Evolutionary conservation across 2,329 filamentous ascomycete genomes (phyloP), one percentile per base, ranked within the genome.

Genomic region (Colletotrichum truncatum): DNA sequence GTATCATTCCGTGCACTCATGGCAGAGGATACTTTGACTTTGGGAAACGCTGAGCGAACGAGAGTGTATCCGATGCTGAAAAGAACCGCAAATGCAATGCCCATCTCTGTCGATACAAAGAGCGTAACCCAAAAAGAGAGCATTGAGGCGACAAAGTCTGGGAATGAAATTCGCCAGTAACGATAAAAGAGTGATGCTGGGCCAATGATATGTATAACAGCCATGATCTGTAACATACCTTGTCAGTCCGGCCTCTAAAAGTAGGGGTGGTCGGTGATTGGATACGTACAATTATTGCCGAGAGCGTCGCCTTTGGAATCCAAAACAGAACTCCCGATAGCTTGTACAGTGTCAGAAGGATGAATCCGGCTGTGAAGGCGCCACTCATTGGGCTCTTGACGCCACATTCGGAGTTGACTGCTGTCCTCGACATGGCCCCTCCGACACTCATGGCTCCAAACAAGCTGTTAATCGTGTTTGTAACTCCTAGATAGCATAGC

Each of bases 371-470:
- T 0, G 89, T 89, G 57, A 91, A 79, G 21, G 88, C 69, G 4
- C 88, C 88, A 41, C 85, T 88, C 0, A 89, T 76, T 0, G 89
- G 89, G 6, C 86, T 88, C 66, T 84, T 85, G 70, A 91, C 89
- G 32, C 85, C 84, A 52, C 86, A 89, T 28, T 87, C 83, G 0
- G 87, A 89, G 78, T 91, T 91, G 71, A 91, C 87, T 8, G 89
- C 87, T 1, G 89, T 91, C 9, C 89, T 81, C 0, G 87, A 90
- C 85, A 91, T 90, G 67, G 88, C 88, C 23, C 88, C 89, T 11
- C 88, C 87, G 11, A 89, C 82, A 0, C 87, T 82, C 86, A 91
- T 89, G 9, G 85, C 80, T 21, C 87, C 85, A 74, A 91, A 90
- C 75, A 90, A 87, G 48, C 84, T 85, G 75, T 90, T 90, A 76